phyloP scores from a whole-genome alignment of 2,329 filamentous ascomycete genomes.

The Colletotrichum eleusines region DNA sequence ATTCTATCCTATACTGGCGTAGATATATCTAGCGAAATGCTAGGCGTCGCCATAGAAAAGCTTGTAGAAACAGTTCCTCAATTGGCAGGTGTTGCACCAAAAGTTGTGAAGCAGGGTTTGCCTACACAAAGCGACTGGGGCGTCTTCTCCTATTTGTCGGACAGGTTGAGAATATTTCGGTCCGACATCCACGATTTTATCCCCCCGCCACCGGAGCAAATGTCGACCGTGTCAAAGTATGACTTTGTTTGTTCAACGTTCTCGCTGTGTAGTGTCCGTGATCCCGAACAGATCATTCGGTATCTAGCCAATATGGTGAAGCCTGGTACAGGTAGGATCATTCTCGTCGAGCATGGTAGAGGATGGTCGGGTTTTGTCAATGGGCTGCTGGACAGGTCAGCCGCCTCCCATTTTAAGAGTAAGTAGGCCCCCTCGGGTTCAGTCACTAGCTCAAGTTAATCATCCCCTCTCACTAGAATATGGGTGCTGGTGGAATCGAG shows the following conservation, averaged over 20 bases:
- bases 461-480: constrained; percentile 53
- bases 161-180: constrained; percentile 61
- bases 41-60: constrained; percentile 67
- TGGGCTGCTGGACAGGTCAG: constrained; percentile 65
- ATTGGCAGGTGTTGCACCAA: constrained; percentile 48
- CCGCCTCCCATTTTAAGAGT: constrained; percentile 64
- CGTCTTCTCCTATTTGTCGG: constrained; percentile 51
- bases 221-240: constrained; percentile 57
- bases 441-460: neutral
- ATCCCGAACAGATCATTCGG: constrained; percentile 65
- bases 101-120: neutral
- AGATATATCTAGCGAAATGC: constrained; percentile 71
- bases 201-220: constrained; percentile 50
- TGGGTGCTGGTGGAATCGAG: constrained; percentile 78
- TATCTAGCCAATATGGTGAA: constrained; percentile 65
- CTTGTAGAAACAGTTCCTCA: constrained; percentile 59
- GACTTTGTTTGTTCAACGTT: constrained; percentile 75
- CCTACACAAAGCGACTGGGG: neutral
- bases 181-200: constrained; percentile 61
- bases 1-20: constrained; percentile 71
- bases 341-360: constrained; percentile 73
- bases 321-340: constrained; percentile 68
- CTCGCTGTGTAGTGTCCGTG: constrained; percentile 71
- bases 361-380: constrained; percentile 68
- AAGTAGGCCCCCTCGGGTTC: neutral